A percentile compares a stretch with the other conserved stretches of the same genome.
Evolutionary conservation across 805 yeast species (phyloP).

Genomic region (Zygosaccharomyces rouxii): DNA sequence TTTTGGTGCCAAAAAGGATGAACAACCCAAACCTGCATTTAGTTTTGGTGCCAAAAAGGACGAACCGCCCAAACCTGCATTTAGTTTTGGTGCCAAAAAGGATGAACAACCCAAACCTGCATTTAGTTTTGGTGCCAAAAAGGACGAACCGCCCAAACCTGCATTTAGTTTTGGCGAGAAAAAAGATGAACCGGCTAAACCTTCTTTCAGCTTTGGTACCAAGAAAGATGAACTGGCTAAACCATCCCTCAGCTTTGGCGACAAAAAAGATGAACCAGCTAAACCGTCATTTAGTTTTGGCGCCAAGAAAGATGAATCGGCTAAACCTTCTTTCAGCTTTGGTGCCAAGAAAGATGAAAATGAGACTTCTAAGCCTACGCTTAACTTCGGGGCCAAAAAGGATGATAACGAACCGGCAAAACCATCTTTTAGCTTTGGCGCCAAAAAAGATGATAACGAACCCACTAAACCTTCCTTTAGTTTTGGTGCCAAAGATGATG

Average conservation of each 20-base stretch:
- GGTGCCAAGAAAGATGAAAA: slow-evolving; percentile 1
- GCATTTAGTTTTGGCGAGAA: slow-evolving; percentile 9
- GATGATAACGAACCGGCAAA: background rate
- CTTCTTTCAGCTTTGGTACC: slow-evolving; percentile 13
- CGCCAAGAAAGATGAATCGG: background rate
- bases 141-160: slow-evolving; percentile 2
- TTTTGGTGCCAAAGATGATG: background rate
- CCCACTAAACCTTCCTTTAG: background rate
- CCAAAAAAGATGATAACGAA: background rate
- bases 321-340: slow-evolving; percentile 12
- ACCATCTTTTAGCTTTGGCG: slow-evolving; percentile 12
- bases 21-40: slow-evolving; percentile 4
- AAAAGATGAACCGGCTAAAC: slow-evolving; percentile 3
- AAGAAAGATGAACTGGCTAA: background rate
- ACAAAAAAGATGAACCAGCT: background rate
- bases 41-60: slow-evolving; percentile 11
- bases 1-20: slow-evolving; percentile 6
- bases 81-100: background rate
- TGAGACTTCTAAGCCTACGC: slow-evolving; percentile 1
- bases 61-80: background rate
- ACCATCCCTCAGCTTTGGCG: background rate
- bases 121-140: slow-evolving; percentile 14
- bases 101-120: slow-evolving; percentile 9
- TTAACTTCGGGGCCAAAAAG: slow-evolving; percentile 13
- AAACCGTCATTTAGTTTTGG: slow-evolving; percentile 18